A percentile compares a stretch with the other conserved stretches of the same genome.
Conservation (phyloP, 768 basidiomycete species). For the Rhodosporidiobolus odoratus region DNA sequence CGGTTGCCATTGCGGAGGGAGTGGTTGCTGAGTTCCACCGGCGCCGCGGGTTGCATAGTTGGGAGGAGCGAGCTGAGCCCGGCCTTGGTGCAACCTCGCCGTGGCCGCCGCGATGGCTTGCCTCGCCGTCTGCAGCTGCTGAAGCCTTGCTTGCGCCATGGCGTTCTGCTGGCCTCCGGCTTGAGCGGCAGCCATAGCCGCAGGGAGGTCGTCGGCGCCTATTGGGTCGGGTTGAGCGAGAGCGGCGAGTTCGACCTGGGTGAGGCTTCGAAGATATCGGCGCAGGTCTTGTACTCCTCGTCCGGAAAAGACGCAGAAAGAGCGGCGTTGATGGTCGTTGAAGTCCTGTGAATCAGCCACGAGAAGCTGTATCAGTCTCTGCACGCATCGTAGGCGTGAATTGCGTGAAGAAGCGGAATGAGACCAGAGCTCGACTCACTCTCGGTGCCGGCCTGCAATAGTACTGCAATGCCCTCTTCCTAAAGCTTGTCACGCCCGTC, state of each 20-base stretch:
- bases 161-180: neutral
- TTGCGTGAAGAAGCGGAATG: neutral
- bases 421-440: constrained; percentile 57
- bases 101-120: constrained; percentile 1
- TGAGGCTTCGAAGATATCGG: constrained; percentile 54
- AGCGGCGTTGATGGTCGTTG: constrained; percentile 75
- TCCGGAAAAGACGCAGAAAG: constrained; percentile 96
- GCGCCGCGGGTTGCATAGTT: no score
- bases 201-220: neutral
- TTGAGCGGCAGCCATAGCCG: neutral
- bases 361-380: neutral
- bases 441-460: constrained; percentile 84
- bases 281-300: constrained; percentile 79
- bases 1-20: no score
- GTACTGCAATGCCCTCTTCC: constrained; percentile 72
- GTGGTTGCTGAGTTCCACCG: no score
- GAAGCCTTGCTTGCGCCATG: constrained; percentile 6
- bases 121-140: constrained; percentile 6
- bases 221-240: constrained; percentile 11
- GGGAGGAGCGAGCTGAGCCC: neutral
- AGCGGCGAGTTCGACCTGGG: neutral
- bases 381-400: neutral
- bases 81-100: neutral
- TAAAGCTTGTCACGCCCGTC: constrained; percentile 93
- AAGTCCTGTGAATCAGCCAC: constrained; percentile 61